These are phyloP conservation scores for Abrus precatorius DNA, from an alignment of 306 rosid species.

Conservation along the genomic window DNA sequence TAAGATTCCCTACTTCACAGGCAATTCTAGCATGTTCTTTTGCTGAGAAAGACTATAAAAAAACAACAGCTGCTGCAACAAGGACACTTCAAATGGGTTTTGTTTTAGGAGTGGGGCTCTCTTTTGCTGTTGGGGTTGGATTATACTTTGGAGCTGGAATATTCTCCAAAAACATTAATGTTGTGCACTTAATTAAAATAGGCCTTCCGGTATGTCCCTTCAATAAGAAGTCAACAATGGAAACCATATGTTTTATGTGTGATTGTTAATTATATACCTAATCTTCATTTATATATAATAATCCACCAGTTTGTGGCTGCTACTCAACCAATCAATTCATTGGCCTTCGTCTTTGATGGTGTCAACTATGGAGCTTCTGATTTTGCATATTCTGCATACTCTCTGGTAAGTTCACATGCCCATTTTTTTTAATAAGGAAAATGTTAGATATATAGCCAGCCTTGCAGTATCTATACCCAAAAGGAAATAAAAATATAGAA, in stretches of 20 bases:
- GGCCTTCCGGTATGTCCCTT: slow-evolving; percentile 68
- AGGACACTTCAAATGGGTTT: slow-evolving; percentile 80
- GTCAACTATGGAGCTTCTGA: slow-evolving; percentile 95
- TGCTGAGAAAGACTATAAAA: slow-evolving; percentile 77
- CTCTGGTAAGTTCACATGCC: slow-evolving; percentile 62
- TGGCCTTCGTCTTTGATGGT: slow-evolving; percentile 95
- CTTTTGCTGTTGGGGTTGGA: slow-evolving; percentile 74
- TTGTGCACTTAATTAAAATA: slow-evolving; percentile 70
- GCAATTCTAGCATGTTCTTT: slow-evolving; percentile 90
- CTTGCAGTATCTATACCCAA: too few species aligned
- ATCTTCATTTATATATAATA: background rate
- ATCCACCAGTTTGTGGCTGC: slow-evolving; percentile 84
- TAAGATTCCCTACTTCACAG: slow-evolving; percentile 43
- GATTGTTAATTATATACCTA: background rate
- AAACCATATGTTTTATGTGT: background rate
- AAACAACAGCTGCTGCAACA: slow-evolving; percentile 65
- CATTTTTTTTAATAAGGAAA: too few species aligned
- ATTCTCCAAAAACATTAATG: slow-evolving; percentile 70
- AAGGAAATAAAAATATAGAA: too few species aligned
- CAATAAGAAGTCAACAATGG: background rate
- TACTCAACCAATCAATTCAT: slow-evolving; percentile 87
- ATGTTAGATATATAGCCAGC: too few species aligned
- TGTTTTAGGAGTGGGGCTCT: slow-evolving; percentile 74
- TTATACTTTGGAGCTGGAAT: slow-evolving; percentile 81
- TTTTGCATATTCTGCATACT: slow-evolving; percentile 87